These are phyloP conservation scores for Elaeis guineensis DNA, from an alignment of 176 grass and related monocot species.

Conservation along the genomic window DNA sequence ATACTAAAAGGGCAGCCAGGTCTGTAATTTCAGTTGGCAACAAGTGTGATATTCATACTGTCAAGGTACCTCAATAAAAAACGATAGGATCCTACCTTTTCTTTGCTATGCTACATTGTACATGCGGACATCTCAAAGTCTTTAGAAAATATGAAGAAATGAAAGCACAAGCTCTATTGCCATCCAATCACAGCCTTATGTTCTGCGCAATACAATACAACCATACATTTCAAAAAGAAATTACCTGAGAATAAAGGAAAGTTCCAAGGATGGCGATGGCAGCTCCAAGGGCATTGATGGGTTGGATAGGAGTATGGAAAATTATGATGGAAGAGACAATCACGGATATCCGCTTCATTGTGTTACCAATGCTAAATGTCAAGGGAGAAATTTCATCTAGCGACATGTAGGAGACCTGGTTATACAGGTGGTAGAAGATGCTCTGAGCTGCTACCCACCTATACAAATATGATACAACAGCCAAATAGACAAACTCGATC, in stretches of 20 bases:
- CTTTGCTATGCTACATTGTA: too few relatives aligned
- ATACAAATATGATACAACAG: background rate
- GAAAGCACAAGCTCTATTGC: too few relatives aligned
- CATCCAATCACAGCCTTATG: too few relatives aligned
- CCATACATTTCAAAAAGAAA: background rate
- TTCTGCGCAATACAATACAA: too few relatives aligned
- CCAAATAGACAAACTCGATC: too few relatives aligned
- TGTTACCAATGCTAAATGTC: slow-evolving; percentile 93
- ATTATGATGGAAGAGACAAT: slow-evolving; percentile 93
- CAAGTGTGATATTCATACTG: too few relatives aligned
- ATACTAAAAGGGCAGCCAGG: too few relatives aligned
- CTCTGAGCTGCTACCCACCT: slow-evolving; percentile 95
- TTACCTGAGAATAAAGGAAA: slow-evolving; percentile 92
- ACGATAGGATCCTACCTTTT: too few relatives aligned
- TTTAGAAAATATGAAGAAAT: too few relatives aligned
- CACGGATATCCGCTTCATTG: slow-evolving; percentile 94
- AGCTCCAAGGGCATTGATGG: slow-evolving; percentile 83
- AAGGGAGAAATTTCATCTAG: slow-evolving; percentile 86
- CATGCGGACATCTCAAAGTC: too few relatives aligned
- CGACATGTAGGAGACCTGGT: slow-evolving; percentile 98
- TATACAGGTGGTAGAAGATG: slow-evolving; percentile 97
- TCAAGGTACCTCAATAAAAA: too few relatives aligned
- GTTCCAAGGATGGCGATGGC: slow-evolving; percentile 83
- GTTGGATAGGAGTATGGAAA: slow-evolving; percentile 81
- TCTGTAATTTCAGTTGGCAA: too few relatives aligned